Evolutionary conservation across 495 filamentous ascomycete species (phyloP).

Genomic region (Aspergillus sparsus): DNA sequence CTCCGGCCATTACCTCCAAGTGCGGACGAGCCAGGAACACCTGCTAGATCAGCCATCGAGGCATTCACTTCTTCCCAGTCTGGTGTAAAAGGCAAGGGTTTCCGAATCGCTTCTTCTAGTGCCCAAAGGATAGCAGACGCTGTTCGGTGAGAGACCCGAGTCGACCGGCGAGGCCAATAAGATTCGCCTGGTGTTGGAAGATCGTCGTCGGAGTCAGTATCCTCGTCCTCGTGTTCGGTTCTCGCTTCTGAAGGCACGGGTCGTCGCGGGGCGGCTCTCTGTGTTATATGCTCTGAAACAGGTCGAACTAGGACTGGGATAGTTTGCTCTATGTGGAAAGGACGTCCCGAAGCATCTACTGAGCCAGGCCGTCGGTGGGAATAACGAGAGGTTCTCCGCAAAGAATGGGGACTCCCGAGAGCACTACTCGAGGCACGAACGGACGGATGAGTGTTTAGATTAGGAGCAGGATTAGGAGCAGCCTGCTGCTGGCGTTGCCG

Average conservation of each 20-base stretch:
- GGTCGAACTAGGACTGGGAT: slow-evolving; percentile 31
- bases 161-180: slow-evolving; percentile 56
- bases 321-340: slow-evolving; percentile 31
- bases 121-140: slow-evolving; percentile 84
- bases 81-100: slow-evolving; percentile 79
- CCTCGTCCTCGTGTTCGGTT: slow-evolving; percentile 41
- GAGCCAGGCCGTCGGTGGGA: slow-evolving; percentile 42
- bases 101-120: slow-evolving; percentile 86
- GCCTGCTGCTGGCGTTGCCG: slow-evolving; percentile 61
- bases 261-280: slow-evolving; percentile 29
- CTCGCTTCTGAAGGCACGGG: slow-evolving; percentile 42
- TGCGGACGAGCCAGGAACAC: slow-evolving; percentile 48
- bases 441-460: slow-evolving; percentile 32
- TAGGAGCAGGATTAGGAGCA: slow-evolving; percentile 36
- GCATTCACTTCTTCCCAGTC: slow-evolving; percentile 90
- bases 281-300: slow-evolving; percentile 22
- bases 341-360: slow-evolving; percentile 34
- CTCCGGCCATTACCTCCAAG: slow-evolving; percentile 44
- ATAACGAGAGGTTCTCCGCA: slow-evolving; percentile 52
- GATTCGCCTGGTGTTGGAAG: slow-evolving; percentile 40
- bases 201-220: slow-evolving; percentile 38
- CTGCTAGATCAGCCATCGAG: slow-evolving; percentile 83
- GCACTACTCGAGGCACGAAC: slow-evolving; percentile 51
- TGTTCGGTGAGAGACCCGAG: slow-evolving; percentile 62
- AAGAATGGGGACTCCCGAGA: slow-evolving; percentile 49